Conservation (phyloP, 192 early-diverging fungal genomes). For the Entomortierella lignicola region DNA sequence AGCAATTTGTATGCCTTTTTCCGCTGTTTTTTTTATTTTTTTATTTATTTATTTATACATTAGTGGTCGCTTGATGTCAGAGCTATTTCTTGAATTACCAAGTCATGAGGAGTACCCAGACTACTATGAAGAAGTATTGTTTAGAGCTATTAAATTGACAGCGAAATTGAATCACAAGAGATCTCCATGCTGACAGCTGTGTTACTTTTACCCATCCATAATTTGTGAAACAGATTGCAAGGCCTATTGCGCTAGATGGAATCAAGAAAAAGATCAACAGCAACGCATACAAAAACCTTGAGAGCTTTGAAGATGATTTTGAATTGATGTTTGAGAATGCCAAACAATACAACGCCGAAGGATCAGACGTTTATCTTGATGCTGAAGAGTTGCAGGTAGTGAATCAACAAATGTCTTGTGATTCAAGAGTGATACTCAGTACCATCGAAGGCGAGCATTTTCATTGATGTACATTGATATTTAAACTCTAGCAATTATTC, state of each 20-base stretch:
- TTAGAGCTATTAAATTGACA: too few relatives aligned
- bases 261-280: slow-evolving; percentile 72
- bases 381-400: slow-evolving; percentile 67
- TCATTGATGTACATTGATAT: not conserved
- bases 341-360: slow-evolving; percentile 88
- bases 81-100: slow-evolving; percentile 85
- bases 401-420: not conserved
- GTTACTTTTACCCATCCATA: not conserved
- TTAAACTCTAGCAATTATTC: slow-evolving; percentile 25
- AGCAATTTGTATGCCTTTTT: not conserved
- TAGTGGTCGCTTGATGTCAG: slow-evolving; percentile 72
- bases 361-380: slow-evolving; percentile 86
- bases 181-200: too few relatives aligned
- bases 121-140: slow-evolving; percentile 75
- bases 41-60: not conserved
- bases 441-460: too few relatives aligned
- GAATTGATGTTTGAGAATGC: slow-evolving; percentile 91
- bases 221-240: slow-evolving; percentile 57
- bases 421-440: not conserved
- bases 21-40: not conserved
- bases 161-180: too few relatives aligned
- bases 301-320: slow-evolving; percentile 85
- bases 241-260: slow-evolving; percentile 66
- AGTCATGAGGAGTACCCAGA: slow-evolving; percentile 87
- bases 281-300: slow-evolving; percentile 72